Evolutionary conservation across 495 filamentous ascomycete species (phyloP).

Genomic region (Tuber magnatum): DNA sequence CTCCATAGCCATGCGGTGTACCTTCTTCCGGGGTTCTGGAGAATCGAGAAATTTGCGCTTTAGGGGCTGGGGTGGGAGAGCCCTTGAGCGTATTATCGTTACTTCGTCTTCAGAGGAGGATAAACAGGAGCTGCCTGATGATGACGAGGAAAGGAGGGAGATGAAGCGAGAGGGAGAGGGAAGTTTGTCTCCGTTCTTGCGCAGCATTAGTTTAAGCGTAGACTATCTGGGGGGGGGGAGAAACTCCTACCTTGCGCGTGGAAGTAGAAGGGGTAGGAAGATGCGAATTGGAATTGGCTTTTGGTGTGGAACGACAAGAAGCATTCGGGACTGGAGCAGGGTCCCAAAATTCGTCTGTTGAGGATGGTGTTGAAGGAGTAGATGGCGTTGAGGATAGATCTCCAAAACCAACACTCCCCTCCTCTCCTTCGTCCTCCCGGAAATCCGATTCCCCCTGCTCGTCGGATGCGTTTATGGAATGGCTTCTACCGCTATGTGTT

Average conservation of each 20-base stretch:
- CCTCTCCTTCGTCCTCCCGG: neutral
- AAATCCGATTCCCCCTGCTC: neutral
- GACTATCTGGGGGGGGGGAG: neutral
- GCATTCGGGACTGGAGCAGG: conserved; percentile 2
- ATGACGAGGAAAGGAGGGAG: conserved; percentile 8
- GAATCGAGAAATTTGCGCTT: neutral
- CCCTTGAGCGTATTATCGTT: neutral
- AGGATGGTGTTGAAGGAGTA: neutral
- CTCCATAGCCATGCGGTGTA: neutral
- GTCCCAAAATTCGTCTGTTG: neutral
- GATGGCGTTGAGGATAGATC: conserved; percentile 1
- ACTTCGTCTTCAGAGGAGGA: conserved; percentile 11
- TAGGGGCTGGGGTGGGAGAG: neutral
- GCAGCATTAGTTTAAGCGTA: neutral
- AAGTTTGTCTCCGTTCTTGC: neutral
- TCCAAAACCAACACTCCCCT: neutral
- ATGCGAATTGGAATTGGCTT: conserved; percentile 10
- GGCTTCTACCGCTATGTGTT: neutral
- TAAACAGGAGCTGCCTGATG: conserved; percentile 2
- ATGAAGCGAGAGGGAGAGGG: neutral
- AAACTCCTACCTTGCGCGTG: neutral
- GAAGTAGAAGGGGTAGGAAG: conserved; percentile 5
- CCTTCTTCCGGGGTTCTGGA: neutral
- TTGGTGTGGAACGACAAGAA: conserved; percentile 4
- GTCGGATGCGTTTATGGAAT: neutral